Evolutionary conservation across 352 stramenopile species (phyloP).

Genomic region (Blastocystis sp.): DNA sequence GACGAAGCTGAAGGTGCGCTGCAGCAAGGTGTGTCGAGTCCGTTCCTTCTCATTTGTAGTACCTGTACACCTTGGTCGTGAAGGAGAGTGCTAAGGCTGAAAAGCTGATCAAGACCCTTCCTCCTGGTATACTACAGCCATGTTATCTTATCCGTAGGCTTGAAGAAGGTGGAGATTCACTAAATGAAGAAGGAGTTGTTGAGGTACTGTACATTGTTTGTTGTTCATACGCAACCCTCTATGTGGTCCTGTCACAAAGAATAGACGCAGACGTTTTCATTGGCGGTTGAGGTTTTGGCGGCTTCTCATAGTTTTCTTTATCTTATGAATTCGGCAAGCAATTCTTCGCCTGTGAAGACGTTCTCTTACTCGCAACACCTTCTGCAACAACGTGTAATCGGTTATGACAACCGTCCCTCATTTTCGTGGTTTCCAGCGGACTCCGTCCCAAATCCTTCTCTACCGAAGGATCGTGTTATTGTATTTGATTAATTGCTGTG

Average conservation of each 20-base stretch:
- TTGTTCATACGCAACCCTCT: too few relatives aligned
- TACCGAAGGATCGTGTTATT: background rate
- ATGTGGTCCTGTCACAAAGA: background rate
- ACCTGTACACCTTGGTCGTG: slow-evolving; percentile 50
- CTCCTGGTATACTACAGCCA: background rate
- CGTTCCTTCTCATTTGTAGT: background rate
- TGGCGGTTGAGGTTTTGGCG: background rate
- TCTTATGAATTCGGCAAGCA: background rate
- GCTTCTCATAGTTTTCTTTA: background rate
- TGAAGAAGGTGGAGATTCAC: slow-evolving; percentile 1
- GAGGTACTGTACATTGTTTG: background rate
- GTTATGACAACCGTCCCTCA: background rate
- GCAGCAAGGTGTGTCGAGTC: background rate
- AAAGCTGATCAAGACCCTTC: slow-evolving; percentile 30
- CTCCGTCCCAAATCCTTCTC: background rate
- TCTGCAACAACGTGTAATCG: background rate
- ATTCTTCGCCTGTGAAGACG: slow-evolving; percentile 42
- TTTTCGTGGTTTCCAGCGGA: slow-evolving; percentile 16
- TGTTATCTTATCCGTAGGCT: background rate
- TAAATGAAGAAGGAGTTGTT: background rate
- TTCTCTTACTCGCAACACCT: slow-evolving; percentile 41
- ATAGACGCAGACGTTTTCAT: background rate
- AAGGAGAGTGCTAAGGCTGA: slow-evolving; percentile 36
- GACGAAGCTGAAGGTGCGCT: slow-evolving; percentile 51
- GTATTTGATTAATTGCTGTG: background rate